Evolutionary conservation across 768 basidiomycete species (phyloP).

Genomic region (Cystofilobasidium ferigula): DNA sequence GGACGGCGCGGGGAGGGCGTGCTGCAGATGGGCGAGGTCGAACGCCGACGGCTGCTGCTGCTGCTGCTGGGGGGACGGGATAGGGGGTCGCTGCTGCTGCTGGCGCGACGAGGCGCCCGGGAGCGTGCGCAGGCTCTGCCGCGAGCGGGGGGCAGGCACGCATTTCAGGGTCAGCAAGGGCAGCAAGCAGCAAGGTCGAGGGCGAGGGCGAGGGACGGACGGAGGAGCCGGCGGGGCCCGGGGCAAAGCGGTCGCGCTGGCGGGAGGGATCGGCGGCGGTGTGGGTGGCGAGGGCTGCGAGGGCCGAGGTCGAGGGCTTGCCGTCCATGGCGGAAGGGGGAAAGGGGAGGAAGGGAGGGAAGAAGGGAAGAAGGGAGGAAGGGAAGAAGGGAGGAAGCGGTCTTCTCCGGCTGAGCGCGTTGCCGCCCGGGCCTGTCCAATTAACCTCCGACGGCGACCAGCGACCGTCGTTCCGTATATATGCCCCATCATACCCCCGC

Average conservation of each 20-base stretch:
- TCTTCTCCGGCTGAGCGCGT: too few species aligned
- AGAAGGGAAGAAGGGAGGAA: too few species aligned
- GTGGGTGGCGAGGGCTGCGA: background rate
- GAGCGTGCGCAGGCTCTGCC: background rate
- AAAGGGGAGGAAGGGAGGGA: too few species aligned
- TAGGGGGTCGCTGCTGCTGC: background rate
- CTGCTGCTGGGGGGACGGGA: background rate
- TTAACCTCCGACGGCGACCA: too few species aligned
- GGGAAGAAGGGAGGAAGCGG: too few species aligned
- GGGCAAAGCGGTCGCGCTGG: background rate
- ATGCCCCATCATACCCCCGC: too few species aligned
- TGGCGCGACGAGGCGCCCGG: background rate
- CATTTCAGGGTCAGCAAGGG: too few species aligned
- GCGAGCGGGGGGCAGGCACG: background rate
- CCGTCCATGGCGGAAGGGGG: conserved; percentile 8
- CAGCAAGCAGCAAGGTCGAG: background rate
- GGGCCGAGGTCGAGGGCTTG: conserved; percentile 3
- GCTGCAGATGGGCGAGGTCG: conserved; percentile 11
- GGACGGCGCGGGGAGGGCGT: background rate
- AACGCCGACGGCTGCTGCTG: conserved; percentile 14
- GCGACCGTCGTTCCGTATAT: too few species aligned
- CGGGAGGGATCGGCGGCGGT: background rate
- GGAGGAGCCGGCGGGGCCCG: background rate
- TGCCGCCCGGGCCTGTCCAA: too few species aligned
- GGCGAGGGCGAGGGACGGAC: background rate